phyloP scores from a whole-genome alignment of 139 green algal species.

The Ettlia oleoabundans region DNA sequence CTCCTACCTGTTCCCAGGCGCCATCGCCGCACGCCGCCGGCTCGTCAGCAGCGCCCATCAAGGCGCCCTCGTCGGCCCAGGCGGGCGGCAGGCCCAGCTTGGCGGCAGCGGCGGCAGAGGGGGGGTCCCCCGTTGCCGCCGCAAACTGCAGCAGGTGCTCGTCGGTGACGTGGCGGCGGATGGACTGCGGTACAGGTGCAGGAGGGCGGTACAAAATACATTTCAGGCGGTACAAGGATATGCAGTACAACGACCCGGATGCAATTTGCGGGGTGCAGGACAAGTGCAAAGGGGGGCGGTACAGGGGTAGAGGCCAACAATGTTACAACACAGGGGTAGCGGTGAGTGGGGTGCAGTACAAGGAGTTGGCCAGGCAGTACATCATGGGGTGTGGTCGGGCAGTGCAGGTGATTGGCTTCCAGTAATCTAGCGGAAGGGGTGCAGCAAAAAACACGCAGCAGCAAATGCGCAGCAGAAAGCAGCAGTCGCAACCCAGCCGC shows the following conservation, averaged over 20 bases:
- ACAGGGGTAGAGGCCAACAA: not conserved
- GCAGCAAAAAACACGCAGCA: too few species aligned
- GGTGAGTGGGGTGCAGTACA: too few species aligned
- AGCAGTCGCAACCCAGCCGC: too few species aligned
- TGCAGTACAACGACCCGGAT: not conserved
- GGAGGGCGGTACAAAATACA: not conserved
- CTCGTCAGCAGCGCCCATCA: slow-evolving; percentile 54
- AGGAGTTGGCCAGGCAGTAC: too few species aligned
- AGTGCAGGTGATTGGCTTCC: too few species aligned
- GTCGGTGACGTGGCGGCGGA: slow-evolving; percentile 51
- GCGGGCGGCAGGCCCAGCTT: slow-evolving; percentile 15
- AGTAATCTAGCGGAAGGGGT: too few species aligned
- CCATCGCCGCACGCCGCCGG: not conserved
- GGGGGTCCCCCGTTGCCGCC: slow-evolving; percentile 53
- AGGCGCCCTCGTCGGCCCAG: slow-evolving; percentile 23
- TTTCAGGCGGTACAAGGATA: too few species aligned
- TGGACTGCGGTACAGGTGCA: not conserved
- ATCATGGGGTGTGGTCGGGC: too few species aligned
- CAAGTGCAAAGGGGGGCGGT: not conserved
- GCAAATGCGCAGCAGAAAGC: too few species aligned
- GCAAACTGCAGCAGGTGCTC: slow-evolving; percentile 75
- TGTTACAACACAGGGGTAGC: not conserved
- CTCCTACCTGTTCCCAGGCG: slow-evolving; percentile 67
- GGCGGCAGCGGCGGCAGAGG: not conserved
- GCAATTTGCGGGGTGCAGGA: not conserved